Base-by-base conservation (phyloP, 2,329 filamentous ascomycete species). In the Didymella segeticola region DNA sequence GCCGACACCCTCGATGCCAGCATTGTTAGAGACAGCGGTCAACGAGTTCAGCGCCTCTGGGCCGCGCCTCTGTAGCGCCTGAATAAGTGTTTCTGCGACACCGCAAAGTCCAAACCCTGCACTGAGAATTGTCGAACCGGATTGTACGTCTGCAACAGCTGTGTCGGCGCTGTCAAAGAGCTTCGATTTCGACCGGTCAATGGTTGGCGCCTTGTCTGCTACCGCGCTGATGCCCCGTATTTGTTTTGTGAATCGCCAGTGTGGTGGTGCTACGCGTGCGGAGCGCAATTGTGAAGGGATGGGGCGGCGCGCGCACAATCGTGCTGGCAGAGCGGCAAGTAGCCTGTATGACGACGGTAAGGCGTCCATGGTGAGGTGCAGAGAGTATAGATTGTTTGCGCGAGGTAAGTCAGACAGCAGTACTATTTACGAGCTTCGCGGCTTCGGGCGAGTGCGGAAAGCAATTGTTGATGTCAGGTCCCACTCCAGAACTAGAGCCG, bases 21-120 rank as follows among this genome's bases (percentile, higher is more conserved):
- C 89, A 69, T 93, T 93, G 71, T 93, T 93, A 34, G 89, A 92
- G 1, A 93, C 87, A 12, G 88, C 89, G 0, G 89, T 92, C 20
- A 93, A 77, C 6, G 68, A 69, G 29, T 74, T 69, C 27, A 74
- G 51, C 17, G 68, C 69, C 20, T 72, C 42, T 6, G 63, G 37
- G 1, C 71, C 71, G 3, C 71, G 65, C 46, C 64, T 67, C 31
- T 64, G 51, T 42, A 76, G 69, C 10, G 72, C 72, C n/a, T 65
- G 53, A 23, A 75, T 75, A 27, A 76, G 67, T 1, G 73, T 75
- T 14, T 75, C 73, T 36, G 74, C 71, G 17, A 76, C 70, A 43
- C 74, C 74, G 41, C 71, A 75, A 10, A 76, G 62, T 10, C 74
- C 74, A 36, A 76, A 76, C 12, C 74, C 74, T 29, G 72, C 71